These are phyloP conservation scores for Pharnaceum exiguum DNA, from an alignment of 148 eudicot genomes.

Conservation along the genomic window DNA sequence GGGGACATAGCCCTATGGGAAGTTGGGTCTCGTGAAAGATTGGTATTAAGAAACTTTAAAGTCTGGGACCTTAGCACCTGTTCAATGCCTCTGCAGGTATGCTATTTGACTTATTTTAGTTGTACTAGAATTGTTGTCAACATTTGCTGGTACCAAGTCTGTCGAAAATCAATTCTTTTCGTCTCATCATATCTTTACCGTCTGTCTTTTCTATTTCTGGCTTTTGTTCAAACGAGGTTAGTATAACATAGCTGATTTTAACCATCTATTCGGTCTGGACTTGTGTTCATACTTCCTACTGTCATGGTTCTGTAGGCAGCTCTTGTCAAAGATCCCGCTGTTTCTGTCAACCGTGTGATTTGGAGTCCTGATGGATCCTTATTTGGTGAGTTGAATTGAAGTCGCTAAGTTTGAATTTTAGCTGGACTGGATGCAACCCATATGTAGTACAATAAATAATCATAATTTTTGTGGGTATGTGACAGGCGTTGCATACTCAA, in stretches of 20 bases:
- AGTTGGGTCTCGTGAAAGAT: constrained; percentile 64
- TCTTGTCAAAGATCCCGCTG: constrained; percentile 65
- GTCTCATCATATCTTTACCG: no score
- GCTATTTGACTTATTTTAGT: background rate
- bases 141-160: no score
- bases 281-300: constrained; percentile 7
- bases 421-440: background rate
- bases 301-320: constrained; percentile 46
- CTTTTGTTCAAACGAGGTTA: background rate
- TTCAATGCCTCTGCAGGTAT: constrained; percentile 66
- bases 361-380: constrained; percentile 95
- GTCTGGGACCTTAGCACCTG: constrained; percentile 65
- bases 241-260: background rate
- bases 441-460: background rate
- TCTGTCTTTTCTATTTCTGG: background rate
- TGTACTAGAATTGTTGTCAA: no score
- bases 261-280: background rate
- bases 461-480: background rate
- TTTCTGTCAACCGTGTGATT: constrained; percentile 79
- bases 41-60: constrained; percentile 64
- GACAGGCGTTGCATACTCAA: constrained; percentile 86
- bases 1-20: constrained; percentile 91
- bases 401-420: background rate
- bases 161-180: no score
- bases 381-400: constrained; percentile 49